Base-by-base conservation (phyloP, 164 flowering plant species). In the Macadamia tetraphylla region DNA sequence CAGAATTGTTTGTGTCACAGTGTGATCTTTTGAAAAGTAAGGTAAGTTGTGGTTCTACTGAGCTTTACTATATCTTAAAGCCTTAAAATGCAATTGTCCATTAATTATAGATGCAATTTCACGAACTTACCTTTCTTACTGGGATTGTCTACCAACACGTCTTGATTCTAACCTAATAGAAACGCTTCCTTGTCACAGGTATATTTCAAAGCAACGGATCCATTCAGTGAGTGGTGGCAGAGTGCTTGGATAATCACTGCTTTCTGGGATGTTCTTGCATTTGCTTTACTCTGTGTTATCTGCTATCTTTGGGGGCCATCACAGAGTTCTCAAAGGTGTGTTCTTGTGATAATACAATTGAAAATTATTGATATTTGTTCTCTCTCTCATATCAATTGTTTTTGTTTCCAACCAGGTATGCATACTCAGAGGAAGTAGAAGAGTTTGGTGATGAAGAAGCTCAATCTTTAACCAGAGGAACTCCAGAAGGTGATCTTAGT, bases 281-380 rank as follows among this genome's bases (percentile, higher is more conserved):
- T 88, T 75, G 79, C 69, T 35, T 62, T 94, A 73, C 95, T 94
- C 6, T 86, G 88, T 77, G 89, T 92, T 51, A 87, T 94, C 57
- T 94, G 97, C 82, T 89, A 76, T 77, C 97, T 92, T 17, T 94
- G 99, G 99, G 90, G 95, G 8, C 99, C 99, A 59, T 94, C 99
- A 62, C 95, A 90, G 67, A 94, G 80, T 70, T 88, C 92, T 61
- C 91, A 87, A 74, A 60, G 98, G 98, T 94, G 69, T 0, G 72
- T 65, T 23, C 11, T 55, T 3, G 40, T 2, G 40, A 35, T 35
- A 35, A 2, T 35, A 5, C 40, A 35, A 35, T 35, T 35, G 40
- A 35, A 35, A 35, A 35, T 35, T 35, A 35, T 35, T 35, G 5
- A 5, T 35, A 35, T 35, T 35, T 35, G 40, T 0, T 35, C 40